Percentiles rank a stretch among this genome's conserved stretches.
Evolutionary conservation across 2,329 filamentous ascomycete species (phyloP).

Genomic region (Pseudogymnoascus sp.): DNA sequence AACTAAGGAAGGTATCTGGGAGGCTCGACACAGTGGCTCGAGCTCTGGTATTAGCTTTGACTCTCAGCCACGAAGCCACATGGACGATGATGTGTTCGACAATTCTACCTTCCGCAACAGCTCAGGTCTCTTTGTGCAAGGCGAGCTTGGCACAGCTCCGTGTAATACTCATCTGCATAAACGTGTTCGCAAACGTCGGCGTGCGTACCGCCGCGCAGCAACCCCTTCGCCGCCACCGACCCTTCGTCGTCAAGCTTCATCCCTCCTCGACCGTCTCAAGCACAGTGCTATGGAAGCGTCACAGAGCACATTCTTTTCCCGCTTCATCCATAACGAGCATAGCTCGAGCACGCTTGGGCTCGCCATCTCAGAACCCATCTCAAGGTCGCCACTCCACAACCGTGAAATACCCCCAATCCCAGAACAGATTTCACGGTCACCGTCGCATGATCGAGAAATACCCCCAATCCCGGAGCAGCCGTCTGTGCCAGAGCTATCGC

Average conservation of each 20-base stretch:
- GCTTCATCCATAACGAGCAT: not conserved
- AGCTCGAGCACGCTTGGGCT: not conserved
- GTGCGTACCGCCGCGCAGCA: not conserved
- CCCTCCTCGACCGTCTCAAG: not conserved
- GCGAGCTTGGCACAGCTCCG: not conserved
- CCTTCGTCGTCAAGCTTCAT: not conserved
- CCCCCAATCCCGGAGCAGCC: not conserved
- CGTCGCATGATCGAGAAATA: not conserved
- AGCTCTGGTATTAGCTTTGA: constrained; percentile 11
- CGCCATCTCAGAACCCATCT: not conserved
- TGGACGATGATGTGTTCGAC: not conserved
- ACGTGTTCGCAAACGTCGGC: not conserved
- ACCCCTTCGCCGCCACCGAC: not conserved
- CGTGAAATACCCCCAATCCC: not conserved
- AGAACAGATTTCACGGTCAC: not conserved
- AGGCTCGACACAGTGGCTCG: constrained; percentile 9
- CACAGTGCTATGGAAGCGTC: not conserved
- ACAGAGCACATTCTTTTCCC: constrained; percentile 1
- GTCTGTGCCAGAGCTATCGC: not conserved
- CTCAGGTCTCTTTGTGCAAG: not conserved
- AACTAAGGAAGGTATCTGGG: constrained; percentile 11
- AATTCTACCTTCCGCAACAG: constrained; percentile 4
- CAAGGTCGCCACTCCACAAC: not conserved
- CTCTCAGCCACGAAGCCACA: constrained; percentile 7
- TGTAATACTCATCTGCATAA: not conserved